These are phyloP conservation scores for Aspergillus egyptiacus DNA, from an alignment of 495 filamentous ascomycete genomes.

Conservation along the genomic window DNA sequence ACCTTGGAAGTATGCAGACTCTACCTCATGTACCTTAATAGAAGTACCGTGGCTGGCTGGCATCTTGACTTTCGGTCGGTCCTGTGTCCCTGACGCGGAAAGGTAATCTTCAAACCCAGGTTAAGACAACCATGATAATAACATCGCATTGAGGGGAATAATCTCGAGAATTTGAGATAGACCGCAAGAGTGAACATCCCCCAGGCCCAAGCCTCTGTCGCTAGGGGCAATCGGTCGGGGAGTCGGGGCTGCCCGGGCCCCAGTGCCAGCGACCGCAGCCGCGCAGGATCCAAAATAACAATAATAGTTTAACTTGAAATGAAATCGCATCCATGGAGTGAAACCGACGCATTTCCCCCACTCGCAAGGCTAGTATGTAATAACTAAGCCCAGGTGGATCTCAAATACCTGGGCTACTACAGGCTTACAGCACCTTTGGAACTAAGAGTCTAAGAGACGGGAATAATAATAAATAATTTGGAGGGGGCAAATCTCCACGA, in stretches of 20 bases:
- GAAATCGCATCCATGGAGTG: too few species aligned
- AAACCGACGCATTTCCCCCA: slow-evolving; percentile 13
- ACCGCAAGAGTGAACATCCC: not conserved
- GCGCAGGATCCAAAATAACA: not conserved
- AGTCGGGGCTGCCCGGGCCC: too few species aligned
- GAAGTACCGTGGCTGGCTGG: not conserved
- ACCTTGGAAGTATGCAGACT: too few species aligned
- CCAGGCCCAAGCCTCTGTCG: slow-evolving; percentile 4
- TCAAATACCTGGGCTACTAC: too few species aligned
- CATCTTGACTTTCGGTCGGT: not conserved
- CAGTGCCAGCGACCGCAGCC: too few species aligned
- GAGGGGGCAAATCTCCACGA: not conserved
- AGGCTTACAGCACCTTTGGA: too few species aligned
- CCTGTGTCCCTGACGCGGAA: not conserved
- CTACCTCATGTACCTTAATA: not conserved
- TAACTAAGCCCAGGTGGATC: too few species aligned
- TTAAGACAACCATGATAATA: not conserved
- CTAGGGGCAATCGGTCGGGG: slow-evolving; percentile 23
- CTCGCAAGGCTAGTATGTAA: slow-evolving; percentile 8
- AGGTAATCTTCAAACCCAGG: not conserved
- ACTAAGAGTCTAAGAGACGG: too few species aligned
- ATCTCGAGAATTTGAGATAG: too few species aligned
- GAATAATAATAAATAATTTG: too few species aligned
- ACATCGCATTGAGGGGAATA: too few species aligned
- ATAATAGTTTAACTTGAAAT: not conserved